Evolutionary conservation across 2,329 filamentous ascomycete genomes (phyloP).

Genomic region (Aspergillus sp.): DNA sequence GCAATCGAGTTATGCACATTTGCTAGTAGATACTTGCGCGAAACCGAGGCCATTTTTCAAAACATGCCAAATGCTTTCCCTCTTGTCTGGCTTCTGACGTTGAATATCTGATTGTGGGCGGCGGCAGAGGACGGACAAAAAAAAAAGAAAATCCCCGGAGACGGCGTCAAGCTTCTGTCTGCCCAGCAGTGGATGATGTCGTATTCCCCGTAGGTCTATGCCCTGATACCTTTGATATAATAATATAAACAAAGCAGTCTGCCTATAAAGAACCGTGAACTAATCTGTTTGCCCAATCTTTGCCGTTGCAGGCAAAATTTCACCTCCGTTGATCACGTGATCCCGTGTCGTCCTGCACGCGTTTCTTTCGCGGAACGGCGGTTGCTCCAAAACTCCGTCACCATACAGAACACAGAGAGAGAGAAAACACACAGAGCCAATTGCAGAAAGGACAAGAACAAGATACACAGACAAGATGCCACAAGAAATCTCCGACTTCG

Average conservation of each 20-base stretch:
- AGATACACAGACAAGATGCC: constrained; percentile 12
- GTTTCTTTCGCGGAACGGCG: constrained; percentile 3
- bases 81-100: background rate
- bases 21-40: constrained; percentile 23
- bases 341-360: constrained; percentile 12
- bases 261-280: background rate
- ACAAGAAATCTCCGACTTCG: constrained; percentile 68
- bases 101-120: background rate
- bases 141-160: background rate
- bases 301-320: background rate
- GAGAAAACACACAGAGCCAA: constrained; percentile 3
- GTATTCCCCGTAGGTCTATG: too few relatives aligned
- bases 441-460: background rate
- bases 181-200: too few relatives aligned
- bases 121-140: background rate
- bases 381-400: background rate
- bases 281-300: background rate
- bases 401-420: constrained; percentile 1
- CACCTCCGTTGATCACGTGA: constrained; percentile 13
- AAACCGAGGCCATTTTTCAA: constrained; percentile 22
- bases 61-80: too few relatives aligned
- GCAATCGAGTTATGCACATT: constrained; percentile 36
- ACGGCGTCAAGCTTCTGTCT: background rate
- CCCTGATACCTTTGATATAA: too few relatives aligned
- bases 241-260: too few relatives aligned